Conservation (phyloP, 2,329 filamentous ascomycete species). For the Magnaporthiopsis poae region DNA sequence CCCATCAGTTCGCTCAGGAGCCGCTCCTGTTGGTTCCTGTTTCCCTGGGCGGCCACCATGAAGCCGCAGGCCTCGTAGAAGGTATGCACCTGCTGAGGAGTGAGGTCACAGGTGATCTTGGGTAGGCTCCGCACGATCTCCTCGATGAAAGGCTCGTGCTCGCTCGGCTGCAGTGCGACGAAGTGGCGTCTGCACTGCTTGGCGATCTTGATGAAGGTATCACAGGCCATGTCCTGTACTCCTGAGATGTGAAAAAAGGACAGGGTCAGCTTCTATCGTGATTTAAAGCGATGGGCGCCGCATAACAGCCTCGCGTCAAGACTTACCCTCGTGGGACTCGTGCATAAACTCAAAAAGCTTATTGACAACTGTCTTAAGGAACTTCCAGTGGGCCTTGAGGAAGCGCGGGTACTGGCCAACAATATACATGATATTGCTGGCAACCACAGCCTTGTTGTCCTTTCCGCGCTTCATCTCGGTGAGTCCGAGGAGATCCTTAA, state of each 20-base stretch:
- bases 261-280: conserved; percentile 10
- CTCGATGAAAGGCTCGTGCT: conserved; percentile 93
- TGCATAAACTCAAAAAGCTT: conserved; percentile 99
- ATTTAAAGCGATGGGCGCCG: neutral
- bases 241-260: conserved; percentile 32
- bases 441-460: conserved; percentile 98
- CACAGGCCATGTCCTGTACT: conserved; percentile 99
- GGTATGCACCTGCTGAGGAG: conserved; percentile 93
- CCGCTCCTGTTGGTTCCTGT: conserved; percentile 86
- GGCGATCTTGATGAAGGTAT: conserved; percentile 99
- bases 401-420: conserved; percentile 97
- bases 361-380: conserved; percentile 98
- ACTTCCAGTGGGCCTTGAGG: conserved; percentile 98
- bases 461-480: conserved; percentile 99
- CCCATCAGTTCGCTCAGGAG: conserved; percentile 87
- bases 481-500: conserved; percentile 90
- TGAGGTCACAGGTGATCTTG: conserved; percentile 90
- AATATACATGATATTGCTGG: conserved; percentile 99
- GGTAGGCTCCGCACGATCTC: conserved; percentile 94
- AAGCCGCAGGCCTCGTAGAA: conserved; percentile 99
- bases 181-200: conserved; percentile 97
- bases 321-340: conserved; percentile 86
- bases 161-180: conserved; percentile 86
- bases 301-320: neutral
- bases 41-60: conserved; percentile 96